Evolutionary conservation across 106 monocot species (phyloP), one percentile per base, ranked within the genome.

Genomic region (Agapanthus africanus): DNA sequence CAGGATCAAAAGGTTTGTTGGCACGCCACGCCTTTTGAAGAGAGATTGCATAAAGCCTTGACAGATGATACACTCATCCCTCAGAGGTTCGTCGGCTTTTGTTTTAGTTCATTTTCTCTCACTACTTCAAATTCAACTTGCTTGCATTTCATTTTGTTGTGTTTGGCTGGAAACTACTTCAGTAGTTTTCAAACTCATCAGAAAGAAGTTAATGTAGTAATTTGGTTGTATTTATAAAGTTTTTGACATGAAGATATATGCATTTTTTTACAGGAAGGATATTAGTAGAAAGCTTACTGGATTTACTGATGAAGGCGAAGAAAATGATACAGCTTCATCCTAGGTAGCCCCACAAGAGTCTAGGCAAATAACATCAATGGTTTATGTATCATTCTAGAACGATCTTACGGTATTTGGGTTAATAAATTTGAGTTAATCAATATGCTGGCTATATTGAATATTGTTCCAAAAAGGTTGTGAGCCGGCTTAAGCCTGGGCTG

Each of bases 1-100:
- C 79, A 97, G 97, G 97, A 97, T 79, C 97, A 97, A 36, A 97
- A 75, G 54, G 85, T 85, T 27, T 85, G 79, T 27, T 93, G 88
- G 88, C 92, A 93, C 72, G 85, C 88, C 23, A 93, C 88, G 10
- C 85, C 92, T 21, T 93, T 93, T 68, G 92, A 88, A 65, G 88
- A 83, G 81, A 83, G 92, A 61, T 59, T 93, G 61, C 85, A 88
- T 65, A 93, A 93, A 71, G 68, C 68, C 3, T 34, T 68, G 49
- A 47, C 68, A 19, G 49, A 49, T 49, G 68, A 68, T 7, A 68
- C 46, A 28, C 32, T 68, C 19, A 16, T 46, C 34, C 49, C 68
- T 68, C 46, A 34, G 19, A 68, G 68, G 68, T 63, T 38, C 8
- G 63, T 63, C 1, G 34, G n/a, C n/a, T n/a, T 9, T 57, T 63